Percentiles rank a stretch among this genome's conserved stretches.
Evolutionary conservation across 2,329 filamentous ascomycete species (phyloP).

Genomic region (Diaporthe humulicola): DNA sequence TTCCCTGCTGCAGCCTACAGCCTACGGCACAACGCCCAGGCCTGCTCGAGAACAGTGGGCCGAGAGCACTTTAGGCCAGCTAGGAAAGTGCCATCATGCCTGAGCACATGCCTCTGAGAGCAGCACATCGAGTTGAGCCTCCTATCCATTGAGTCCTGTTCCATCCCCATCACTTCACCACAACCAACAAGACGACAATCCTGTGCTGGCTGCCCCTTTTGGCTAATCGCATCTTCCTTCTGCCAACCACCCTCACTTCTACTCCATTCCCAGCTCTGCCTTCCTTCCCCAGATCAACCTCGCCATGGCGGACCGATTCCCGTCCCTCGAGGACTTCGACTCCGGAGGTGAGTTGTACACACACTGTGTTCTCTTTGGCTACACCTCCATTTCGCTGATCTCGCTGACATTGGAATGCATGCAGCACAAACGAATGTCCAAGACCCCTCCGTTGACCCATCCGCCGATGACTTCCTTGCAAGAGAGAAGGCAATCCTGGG

Average conservation of each 20-base stretch:
- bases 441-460: constrained; percentile 68
- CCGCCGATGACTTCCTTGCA: constrained; percentile 87
- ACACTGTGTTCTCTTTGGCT: constrained; percentile 32
- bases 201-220: background rate
- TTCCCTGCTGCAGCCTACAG: background rate
- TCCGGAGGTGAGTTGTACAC: constrained; percentile 64
- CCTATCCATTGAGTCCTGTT: constrained; percentile 14
- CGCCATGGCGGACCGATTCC: constrained; percentile 83
- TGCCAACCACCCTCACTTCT: background rate
- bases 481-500: constrained; percentile 92
- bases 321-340: constrained; percentile 84
- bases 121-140: constrained; percentile 29
- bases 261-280: background rate
- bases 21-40: background rate
- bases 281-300: constrained; percentile 9
- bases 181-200: constrained; percentile 19
- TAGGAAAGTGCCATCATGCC: constrained; percentile 33
- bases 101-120: constrained; percentile 25
- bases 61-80: constrained; percentile 34
- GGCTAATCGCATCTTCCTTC: background rate
- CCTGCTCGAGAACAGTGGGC: constrained; percentile 13
- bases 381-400: constrained; percentile 41
- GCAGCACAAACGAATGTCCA: constrained; percentile 77
- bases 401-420: constrained; percentile 44
- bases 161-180: constrained; percentile 15